Evolutionary conservation across 257 asterid species (phyloP), one percentile per base, ranked within the genome.

Genomic region (Plantago major): DNA sequence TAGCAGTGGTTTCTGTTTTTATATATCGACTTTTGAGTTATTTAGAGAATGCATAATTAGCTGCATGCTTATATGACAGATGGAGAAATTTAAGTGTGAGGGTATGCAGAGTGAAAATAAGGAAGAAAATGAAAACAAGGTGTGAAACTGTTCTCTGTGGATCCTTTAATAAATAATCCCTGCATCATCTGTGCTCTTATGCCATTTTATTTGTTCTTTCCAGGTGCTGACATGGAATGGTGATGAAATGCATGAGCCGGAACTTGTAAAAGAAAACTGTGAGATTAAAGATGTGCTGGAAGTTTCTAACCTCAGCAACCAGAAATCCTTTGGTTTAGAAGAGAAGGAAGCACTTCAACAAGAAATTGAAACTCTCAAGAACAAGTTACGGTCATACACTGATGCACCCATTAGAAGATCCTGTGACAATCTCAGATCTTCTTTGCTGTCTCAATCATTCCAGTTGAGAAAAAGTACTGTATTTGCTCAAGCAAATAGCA

Each of bases 401-500:
- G 89, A 79, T 64, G 68, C 80, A 37, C 69, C 86, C 3, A 55
- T 78, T 40, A 79, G 82, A 48, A 84, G 76, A 71, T 93, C 99
- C 57, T 60, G 87, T 0, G 94, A 87, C 58, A 80, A 68, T 61
- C 76, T 84, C 62, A 74, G 96, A 71, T 80, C 91, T 40, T 89
- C 99, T 26, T 70, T 92, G 74, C 75, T 89, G 74, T 87, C 93
- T 43, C 95, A 84, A 67, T 89, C 99, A 37, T 71, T 83, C 65
- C 96, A 93, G 50, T 65, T 87, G 65, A 82, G 99, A 55, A 87
- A 79, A 73, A 89, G 99, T 37, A 73, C 70, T 10, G 70, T 78
- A 58, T 60, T 30, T 64, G 44, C 79, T 55, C 76, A 54, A 73
- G 78, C 75, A 16, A 67, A 67, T 18, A 77, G 63, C 12, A 82